Evolutionary conservation across 495 filamentous ascomycete species (phyloP), one percentile per base, ranked within the genome.

Genomic region (Xylona heveae): DNA sequence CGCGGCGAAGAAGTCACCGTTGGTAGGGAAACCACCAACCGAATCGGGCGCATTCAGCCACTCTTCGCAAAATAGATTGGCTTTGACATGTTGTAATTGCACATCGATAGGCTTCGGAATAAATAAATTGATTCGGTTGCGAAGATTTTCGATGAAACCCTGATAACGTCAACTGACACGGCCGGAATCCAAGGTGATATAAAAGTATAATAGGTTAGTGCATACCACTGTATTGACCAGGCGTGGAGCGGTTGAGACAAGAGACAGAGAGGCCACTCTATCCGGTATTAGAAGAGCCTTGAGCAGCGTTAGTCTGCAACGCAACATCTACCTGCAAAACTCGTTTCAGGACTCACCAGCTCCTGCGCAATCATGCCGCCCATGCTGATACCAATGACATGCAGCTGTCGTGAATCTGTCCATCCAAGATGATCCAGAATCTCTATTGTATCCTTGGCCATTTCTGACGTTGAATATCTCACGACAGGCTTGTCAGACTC

Each of bases 281-380:
- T 58, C 40, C 1, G 79, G 75, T 24, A 69, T 66, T 3, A 70
- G 54, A 34, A 59, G 59, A 12, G 64, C 75, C 54, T 62, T 33
- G 17, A 31, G 6, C 14, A 9, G 10, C 6, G 19, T 37, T 19
- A 26, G 18, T 6, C 7, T 19, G 28, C 27, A 37, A 12, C 14
- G 15, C 31, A 10, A 12, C 17, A 4, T 16, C 6, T 2, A 8
- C 31, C 37, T 8, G 12, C 4, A 25, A 9, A 21, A 29, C 1
- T 19, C 30, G 9, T 19, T 7, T 28, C 22, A 9, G 8, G 37
- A 36, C 51, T 33, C 52, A 66, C 64, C 24, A 79, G 42, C 49
- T 91, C 81, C 52, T 90, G 81, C 9, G 75, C 71, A 45, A 91
- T 88, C 81, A 91, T 90, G 40, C 82, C 78, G 34, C 77, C 77